A percentile compares a stretch with the other conserved stretches of the same genome.
Conservation (phyloP, 441 rosid genomes). For the Arabidopsis hybrid region DNA sequence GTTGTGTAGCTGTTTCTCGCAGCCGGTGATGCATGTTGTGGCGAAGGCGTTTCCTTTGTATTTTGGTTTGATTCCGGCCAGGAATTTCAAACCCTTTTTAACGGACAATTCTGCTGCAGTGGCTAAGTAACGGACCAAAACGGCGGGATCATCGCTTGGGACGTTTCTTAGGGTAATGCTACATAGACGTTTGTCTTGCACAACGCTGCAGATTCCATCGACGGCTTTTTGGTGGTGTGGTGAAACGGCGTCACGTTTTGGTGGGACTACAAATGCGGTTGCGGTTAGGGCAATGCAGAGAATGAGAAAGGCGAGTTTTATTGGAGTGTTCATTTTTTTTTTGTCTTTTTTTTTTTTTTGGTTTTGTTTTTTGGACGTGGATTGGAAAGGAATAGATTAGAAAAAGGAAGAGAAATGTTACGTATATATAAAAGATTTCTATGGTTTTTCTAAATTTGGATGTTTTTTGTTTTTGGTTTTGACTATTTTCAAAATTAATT, state of each 20-base stretch:
- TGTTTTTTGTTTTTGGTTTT: constrained; percentile 28
- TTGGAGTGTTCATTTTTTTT: constrained; percentile 42
- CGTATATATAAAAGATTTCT: constrained; percentile 25
- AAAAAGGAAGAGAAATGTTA: constrained; percentile 15
- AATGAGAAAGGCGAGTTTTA: constrained; percentile 41
- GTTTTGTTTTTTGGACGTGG: constrained; percentile 35
- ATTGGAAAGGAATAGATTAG: constrained; percentile 46
- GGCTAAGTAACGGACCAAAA: constrained; percentile 43
- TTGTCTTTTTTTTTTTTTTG: background rate
- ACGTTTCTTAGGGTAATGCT: constrained; percentile 41
- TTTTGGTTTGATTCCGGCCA: constrained; percentile 40
- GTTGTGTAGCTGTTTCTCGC: constrained; percentile 42
- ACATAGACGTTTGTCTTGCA: constrained; percentile 45
- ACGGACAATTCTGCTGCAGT: constrained; percentile 41
- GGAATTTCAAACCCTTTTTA: constrained; percentile 40
- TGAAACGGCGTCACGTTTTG: constrained; percentile 22
- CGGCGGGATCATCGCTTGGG: constrained; percentile 42
- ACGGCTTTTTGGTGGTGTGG: constrained; percentile 38
- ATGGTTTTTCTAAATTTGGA: constrained; percentile 34
- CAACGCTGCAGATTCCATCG: constrained; percentile 44
- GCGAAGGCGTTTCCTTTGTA: constrained; percentile 45
- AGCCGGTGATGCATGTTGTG: constrained; percentile 32
- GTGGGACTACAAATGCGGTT: constrained; percentile 31
- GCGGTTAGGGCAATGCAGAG: constrained; percentile 41
- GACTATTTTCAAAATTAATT: constrained; percentile 21